Evolutionary conservation across 495 filamentous ascomycete species (phyloP), one percentile per base, ranked within the genome.

Genomic region (Mycothermus thermophilus): DNA sequence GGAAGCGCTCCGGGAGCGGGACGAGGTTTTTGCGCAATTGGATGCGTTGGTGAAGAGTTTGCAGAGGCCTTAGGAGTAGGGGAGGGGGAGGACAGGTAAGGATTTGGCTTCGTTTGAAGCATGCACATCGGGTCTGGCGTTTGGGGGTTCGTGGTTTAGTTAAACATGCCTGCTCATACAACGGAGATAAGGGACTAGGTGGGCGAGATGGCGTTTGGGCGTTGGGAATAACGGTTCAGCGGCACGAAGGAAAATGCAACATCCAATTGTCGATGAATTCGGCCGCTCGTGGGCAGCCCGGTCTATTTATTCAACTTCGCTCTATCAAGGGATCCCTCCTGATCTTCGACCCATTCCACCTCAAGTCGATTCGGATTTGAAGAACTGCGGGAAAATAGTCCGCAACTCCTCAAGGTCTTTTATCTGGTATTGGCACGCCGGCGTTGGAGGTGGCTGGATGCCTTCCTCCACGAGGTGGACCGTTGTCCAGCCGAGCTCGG

Each of bases 401-500:
- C 80, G 66, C 36, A 95, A 57, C 46, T 92, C 79, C 40, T 83
- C 70, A 17, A 95, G 60, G 38, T 70, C 67, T 19, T 66, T 62
- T 40, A 95, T 75, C 47, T 79, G 70, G 48, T 79, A 74, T 41
- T 79, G 69, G 25, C 73, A 74, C 7, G 76, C 79, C 29, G 58
- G 71, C 4, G 59, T 62, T 18, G 49, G 50, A 0, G 84, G 85
- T 11, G 62, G 46, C 16, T 67, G 60, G 25, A 79, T 55, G 1
- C 60, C 68, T 8, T 79, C 69, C 46, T 93, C 87, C 0, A 95
- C 70, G n/a, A 93, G 63, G 52, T 95, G 85, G 19, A 66, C 79
- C 0, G 75, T 64, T 2, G 66, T 77, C 86, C 86, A 95, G 9
- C 86, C 86, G 21, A 86, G 63, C 19, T 69, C 69, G 32, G 79